Base-by-base conservation (phyloP, 495 filamentous ascomycete species). In the Penicillium fimorum region DNA sequence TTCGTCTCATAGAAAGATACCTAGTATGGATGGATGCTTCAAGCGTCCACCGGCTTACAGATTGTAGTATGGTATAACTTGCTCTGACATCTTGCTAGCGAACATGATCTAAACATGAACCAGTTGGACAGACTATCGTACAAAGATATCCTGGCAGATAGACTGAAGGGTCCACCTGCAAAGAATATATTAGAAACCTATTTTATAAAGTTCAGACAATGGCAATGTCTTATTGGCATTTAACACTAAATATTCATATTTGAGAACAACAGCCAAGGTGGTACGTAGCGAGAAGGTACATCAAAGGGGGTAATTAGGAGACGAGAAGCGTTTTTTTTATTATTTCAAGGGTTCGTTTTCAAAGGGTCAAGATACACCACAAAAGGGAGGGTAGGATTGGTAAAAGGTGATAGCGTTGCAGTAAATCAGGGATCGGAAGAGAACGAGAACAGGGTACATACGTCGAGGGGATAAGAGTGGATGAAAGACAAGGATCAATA, bases 381-480 rank as follows among this genome's bases (percentile, higher is more conserved):
- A 40, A 42, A 47, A 29, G 29, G 24, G 27, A 51, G 35, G 29
- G 35, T 40, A 51, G 41, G 17, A 32, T 46, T 25, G 13, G 29
- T 32, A 40, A 46, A 37, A 15, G 37, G 50, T 24, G 17, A 17
- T 33, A 33, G 47, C 47, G 35, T 49, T 30, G 47, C 47, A 49
- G 30, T 35, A 49, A 49, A 11, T 38, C 35, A 49, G 47, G 33
- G 37, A 42, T 45, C 12, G 50, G 29, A 44, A 18, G 22, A 12
- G 41, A 29, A 53, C 22, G n/a, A 41, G 30, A 44, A 44, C 32
- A 50, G 37, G 51, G 30, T 22, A 45, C 42, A 47, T 32, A 30
- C 37, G 30, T 45, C 38, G 50, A 49, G 35, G 53, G 43, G 44
- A 49, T 62, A 62, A 62, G 42, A 62, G 58, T 40, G 12, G 55